Evolutionary conservation across 2,329 filamentous ascomycete genomes (phyloP).

Genomic region (Drechslerella stenobrocha): DNA sequence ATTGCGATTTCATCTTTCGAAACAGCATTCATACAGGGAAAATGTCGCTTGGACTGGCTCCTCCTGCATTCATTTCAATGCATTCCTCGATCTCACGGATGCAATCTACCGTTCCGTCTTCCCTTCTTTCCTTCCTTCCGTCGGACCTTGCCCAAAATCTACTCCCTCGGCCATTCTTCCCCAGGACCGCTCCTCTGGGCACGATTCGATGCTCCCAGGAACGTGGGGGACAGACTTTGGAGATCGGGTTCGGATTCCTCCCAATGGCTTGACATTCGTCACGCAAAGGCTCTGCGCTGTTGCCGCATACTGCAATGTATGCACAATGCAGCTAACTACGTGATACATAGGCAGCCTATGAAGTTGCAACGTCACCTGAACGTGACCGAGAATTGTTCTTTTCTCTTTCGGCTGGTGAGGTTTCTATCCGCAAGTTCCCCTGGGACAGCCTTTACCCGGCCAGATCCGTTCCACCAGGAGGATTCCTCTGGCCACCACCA

Average conservation of each 20-base stretch:
- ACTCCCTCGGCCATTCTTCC: slow-evolving; percentile 8
- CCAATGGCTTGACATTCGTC: slow-evolving; percentile 14
- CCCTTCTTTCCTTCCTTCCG: slow-evolving; percentile 35
- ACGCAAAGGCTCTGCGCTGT: slow-evolving; percentile 2
- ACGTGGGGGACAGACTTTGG: slow-evolving; percentile 4
- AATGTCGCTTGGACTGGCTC: slow-evolving; percentile 16
- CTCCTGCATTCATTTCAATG: slow-evolving; percentile 15
- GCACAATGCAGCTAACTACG: neutral
- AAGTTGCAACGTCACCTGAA: slow-evolving; percentile 24
- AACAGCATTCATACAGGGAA: slow-evolving; percentile 28
- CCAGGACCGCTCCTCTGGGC: slow-evolving; percentile 23
- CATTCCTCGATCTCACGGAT: slow-evolving; percentile 37
- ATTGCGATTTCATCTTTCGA: slow-evolving; percentile 19
- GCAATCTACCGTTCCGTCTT: slow-evolving; percentile 37
- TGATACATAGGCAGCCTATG: slow-evolving; percentile 31
- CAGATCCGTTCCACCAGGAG: slow-evolving; percentile 31
- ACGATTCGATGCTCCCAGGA: slow-evolving; percentile 19
- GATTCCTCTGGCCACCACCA: slow-evolving; percentile 25
- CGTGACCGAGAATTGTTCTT: slow-evolving; percentile 4
- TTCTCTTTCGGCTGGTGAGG: neutral
- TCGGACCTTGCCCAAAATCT: slow-evolving; percentile 32
- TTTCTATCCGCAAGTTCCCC: neutral
- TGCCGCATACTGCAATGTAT: slow-evolving; percentile 9
- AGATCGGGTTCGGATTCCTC: slow-evolving; percentile 37
- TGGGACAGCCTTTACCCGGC: slow-evolving; percentile 41